Evolutionary conservation across 2,329 filamentous ascomycete species (phyloP), one percentile per base, ranked within the genome.

Genomic region (Colletotrichum sp.): DNA sequence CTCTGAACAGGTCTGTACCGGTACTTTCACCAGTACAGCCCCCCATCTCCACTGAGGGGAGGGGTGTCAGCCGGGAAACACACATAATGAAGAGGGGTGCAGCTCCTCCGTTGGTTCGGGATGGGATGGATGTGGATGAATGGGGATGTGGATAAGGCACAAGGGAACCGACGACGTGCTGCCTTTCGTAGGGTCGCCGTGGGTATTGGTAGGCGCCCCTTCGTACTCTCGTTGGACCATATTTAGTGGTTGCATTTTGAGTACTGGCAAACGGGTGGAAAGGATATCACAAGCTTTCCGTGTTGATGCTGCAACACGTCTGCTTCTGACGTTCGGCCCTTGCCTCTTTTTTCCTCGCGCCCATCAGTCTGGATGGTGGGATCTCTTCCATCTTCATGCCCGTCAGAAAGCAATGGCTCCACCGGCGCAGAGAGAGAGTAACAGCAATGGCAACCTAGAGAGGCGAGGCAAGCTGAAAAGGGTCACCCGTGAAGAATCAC

Each of bases 121-220:
- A 64, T 73, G 64, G 32, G 43, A 69, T 65, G 70, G 70, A 75
- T 18, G 67, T 73, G 73, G 73, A 75, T 73, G 70, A 55, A 75
- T 66, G 68, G 72, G 72, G 30, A 64, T 56, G 38, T 70, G 73
- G 32, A 28, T 48, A 58, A 58, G 38, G 32, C 70, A 73, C 21
- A 24, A 62, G 56, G 52, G 58, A 65, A 61, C 58, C 30, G 48
- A 32, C 68, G 26, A 43, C 24, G 34, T 75, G 55, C 43, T 52
- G 43, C 43, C 43, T 21, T 52, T 52, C 43, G 43, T 52, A 48
- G 36, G 34, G 30, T 67, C 62, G 56, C 64, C 62, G 64, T 62
- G 52, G 52, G 68, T 21, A 48, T 30, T 56, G 62, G 52, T n/a
- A 28, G 43, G 60, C 15, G 15, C 24, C 52, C 24, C 38, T 72